These are phyloP conservation scores for Populus hybrid DNA, from an alignment of 441 rosid species.

Conservation along the genomic window DNA sequence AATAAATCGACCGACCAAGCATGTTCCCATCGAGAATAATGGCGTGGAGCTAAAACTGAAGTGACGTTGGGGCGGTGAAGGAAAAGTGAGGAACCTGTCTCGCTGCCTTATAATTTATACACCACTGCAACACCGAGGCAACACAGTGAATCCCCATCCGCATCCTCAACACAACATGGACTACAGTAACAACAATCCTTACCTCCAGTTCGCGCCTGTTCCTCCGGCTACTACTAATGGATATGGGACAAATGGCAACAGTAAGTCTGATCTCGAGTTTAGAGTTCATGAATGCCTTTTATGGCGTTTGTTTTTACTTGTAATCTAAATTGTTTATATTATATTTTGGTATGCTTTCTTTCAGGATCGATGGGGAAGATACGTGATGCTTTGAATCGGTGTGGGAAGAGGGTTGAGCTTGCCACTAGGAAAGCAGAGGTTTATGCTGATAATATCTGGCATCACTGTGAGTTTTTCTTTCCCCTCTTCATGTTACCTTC, in stretches of 20 bases:
- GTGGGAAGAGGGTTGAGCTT: conserved; percentile 52
- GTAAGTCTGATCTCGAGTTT: conserved; percentile 6
- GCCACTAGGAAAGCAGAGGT: conserved; percentile 52
- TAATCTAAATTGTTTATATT: neutral
- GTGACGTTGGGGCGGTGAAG: neutral
- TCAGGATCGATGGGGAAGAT: conserved; percentile 57
- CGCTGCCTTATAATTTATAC: neutral
- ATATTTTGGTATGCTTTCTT: neutral
- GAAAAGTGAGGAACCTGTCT: neutral
- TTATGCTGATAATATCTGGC: conserved; percentile 58
- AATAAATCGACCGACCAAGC: neutral
- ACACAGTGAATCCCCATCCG: neutral
- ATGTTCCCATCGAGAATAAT: neutral
- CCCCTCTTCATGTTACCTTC: neutral
- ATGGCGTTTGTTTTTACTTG: neutral
- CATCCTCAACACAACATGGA: neutral
- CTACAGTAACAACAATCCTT: conserved; percentile 38
- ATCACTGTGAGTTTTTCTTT: conserved; percentile 45
- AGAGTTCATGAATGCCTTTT: neutral
- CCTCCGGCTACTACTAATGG: conserved; percentile 30
- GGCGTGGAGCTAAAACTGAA: neutral
- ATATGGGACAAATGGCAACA: conserved; percentile 7
- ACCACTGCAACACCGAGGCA: neutral
- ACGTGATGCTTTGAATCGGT: conserved; percentile 48
- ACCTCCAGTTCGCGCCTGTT: conserved; percentile 38